Percentiles rank a stretch among this genome's conserved stretches.
Conservation (phyloP, 1,284 basidiomycete genomes). For the Pulveroboletus sp. region DNA sequence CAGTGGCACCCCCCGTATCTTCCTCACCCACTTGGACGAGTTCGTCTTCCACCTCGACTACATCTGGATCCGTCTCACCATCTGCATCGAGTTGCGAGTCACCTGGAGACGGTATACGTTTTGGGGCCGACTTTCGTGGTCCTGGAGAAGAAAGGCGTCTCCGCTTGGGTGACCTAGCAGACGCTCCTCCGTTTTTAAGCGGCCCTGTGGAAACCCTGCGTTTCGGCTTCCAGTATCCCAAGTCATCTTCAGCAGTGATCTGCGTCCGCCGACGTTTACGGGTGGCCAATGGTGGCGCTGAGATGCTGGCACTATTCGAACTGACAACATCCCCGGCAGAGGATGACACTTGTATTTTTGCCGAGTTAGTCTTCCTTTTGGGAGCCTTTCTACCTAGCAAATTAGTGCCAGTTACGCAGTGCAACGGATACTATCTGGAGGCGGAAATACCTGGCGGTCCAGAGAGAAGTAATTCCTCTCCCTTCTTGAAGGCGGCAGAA, state of each 20-base stretch:
- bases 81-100: slow-evolving; percentile 34
- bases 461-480: slow-evolving; percentile 51
- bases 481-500: slow-evolving; percentile 46
- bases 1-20: slow-evolving; percentile 13
- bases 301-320: slow-evolving; percentile 13
- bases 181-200: slow-evolving; percentile 5
- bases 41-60: slow-evolving; percentile 31
- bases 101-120: slow-evolving; percentile 24
- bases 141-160: slow-evolving; percentile 30
- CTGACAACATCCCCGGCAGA: slow-evolving; percentile 7
- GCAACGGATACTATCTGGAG: neutral
- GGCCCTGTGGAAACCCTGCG: slow-evolving; percentile 10
- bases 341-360: slow-evolving; percentile 1
- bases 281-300: slow-evolving; percentile 17
- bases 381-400: slow-evolving; percentile 14
- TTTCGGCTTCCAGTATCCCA: slow-evolving; percentile 8
- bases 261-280: slow-evolving; percentile 27
- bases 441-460: slow-evolving; percentile 52
- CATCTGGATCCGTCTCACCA: slow-evolving; percentile 33
- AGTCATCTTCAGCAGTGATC: slow-evolving; percentile 3
- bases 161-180: slow-evolving; percentile 13
- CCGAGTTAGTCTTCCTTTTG: slow-evolving; percentile 23
- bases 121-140: slow-evolving; percentile 13
- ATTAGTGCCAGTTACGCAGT: slow-evolving; percentile 4
- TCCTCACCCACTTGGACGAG: slow-evolving; percentile 28